phyloP scores from a whole-genome alignment of 164 flowering plant species.

The Magnolia sinica region DNA sequence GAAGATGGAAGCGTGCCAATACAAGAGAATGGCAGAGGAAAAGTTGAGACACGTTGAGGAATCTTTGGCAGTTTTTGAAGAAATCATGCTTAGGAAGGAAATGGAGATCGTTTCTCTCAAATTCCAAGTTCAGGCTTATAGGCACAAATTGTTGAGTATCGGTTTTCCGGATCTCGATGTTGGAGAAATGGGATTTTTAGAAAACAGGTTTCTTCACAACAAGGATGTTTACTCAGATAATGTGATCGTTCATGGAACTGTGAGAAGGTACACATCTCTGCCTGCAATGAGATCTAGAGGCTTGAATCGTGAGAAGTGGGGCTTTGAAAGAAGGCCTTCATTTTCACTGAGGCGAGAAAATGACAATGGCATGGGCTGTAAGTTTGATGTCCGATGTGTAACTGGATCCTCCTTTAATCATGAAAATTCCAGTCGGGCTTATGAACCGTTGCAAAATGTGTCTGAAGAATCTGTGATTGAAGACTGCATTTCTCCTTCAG shows the following conservation, averaged over 20 bases:
- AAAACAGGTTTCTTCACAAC: slow-evolving; percentile 25
- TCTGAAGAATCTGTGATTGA: slow-evolving; percentile 21
- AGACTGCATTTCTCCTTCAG: slow-evolving; percentile 41
- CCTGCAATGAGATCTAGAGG: slow-evolving; percentile 26
- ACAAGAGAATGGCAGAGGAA: slow-evolving; percentile 83
- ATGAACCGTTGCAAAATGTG: slow-evolving; percentile 17
- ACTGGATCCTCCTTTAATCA: background rate
- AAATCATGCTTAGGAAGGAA: slow-evolving; percentile 62
- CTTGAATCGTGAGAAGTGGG: slow-evolving; percentile 12
- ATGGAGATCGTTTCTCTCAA: slow-evolving; percentile 77
- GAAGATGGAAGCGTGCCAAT: slow-evolving; percentile 83
- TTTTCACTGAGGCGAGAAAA: slow-evolving; percentile 2
- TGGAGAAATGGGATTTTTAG: slow-evolving; percentile 29
- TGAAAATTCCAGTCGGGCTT: background rate
- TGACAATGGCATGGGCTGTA: slow-evolving; percentile 12
- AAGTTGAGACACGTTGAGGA: slow-evolving; percentile 69
- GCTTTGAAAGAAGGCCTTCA: slow-evolving; percentile 18
- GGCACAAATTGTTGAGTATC: slow-evolving; percentile 53
- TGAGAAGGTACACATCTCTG: slow-evolving; percentile 42
- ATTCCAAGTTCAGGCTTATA: slow-evolving; percentile 70
- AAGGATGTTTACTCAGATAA: slow-evolving; percentile 26
- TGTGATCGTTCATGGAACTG: slow-evolving; percentile 6
- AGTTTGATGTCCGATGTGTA: slow-evolving; percentile 8
- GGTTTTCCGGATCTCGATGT: slow-evolving; percentile 44
- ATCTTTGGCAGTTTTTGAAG: slow-evolving; percentile 51